A percentile compares a stretch with the other conserved stretches of the same genome.
These are phyloP conservation scores for Syzygium jambos DNA, from an alignment of 345 rosid genomes.

Conservation along the genomic window DNA sequence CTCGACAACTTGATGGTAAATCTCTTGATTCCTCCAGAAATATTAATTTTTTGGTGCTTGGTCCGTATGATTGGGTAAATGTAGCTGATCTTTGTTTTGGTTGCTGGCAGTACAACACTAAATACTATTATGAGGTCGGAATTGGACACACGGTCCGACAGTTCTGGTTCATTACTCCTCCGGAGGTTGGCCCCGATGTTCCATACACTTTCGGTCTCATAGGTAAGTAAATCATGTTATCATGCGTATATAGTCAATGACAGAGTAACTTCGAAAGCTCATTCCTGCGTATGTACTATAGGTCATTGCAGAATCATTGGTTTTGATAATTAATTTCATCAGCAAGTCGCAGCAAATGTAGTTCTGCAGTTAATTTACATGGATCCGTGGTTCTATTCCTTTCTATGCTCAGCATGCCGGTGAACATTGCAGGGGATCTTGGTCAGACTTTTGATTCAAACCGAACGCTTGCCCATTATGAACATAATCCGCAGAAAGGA, in stretches of 20 bases:
- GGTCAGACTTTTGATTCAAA: conserved; percentile 47
- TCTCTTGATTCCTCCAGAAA: background rate
- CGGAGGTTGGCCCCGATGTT: conserved; percentile 53
- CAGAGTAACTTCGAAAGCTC: background rate
- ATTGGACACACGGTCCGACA: conserved; percentile 24
- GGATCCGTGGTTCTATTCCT: background rate
- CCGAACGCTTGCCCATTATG: conserved; percentile 30
- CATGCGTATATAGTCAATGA: background rate
- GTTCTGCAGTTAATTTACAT: background rate
- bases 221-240: conserved; percentile 18
- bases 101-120: conserved; percentile 30
- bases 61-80: background rate
- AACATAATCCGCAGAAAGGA: conserved; percentile 32
- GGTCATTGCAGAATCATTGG: background rate
- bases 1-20: conserved; percentile 59
- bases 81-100: background rate
- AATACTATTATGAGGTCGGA: conserved; percentile 48
- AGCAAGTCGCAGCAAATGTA: conserved; percentile 12
- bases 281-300: background rate
- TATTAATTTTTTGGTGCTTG: background rate
- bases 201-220: conserved; percentile 63
- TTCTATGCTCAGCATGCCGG: background rate
- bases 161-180: conserved; percentile 52
- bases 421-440: conserved; percentile 23
- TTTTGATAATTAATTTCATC: conserved; percentile 27